Conservation (phyloP, 2,329 filamentous ascomycete species). For the Fusarium nurragi region DNA sequence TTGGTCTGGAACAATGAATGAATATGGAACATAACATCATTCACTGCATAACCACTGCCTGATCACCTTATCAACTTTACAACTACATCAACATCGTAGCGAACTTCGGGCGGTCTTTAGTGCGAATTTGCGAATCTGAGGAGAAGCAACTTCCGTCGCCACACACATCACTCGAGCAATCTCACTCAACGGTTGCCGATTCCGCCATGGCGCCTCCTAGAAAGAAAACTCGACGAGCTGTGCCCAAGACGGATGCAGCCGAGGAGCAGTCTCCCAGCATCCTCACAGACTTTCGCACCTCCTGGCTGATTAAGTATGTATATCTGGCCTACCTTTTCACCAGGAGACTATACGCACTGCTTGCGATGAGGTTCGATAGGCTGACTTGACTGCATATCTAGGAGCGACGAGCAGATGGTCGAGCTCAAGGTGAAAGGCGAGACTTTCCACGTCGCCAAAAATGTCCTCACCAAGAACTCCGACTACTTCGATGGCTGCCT, state of each 20-base stretch:
- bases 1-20: no score
- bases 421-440: slow-evolving; percentile 46
- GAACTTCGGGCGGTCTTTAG: not conserved
- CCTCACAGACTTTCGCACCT: slow-evolving; percentile 46
- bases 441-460: slow-evolving; percentile 45
- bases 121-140: not conserved
- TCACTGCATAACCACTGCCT: not conserved
- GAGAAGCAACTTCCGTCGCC: not conserved
- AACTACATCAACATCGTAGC: not conserved
- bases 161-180: not conserved
- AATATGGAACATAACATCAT: no score
- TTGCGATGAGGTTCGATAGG: not conserved
- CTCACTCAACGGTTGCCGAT: not conserved
- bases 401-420: slow-evolving; percentile 45
- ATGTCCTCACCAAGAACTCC: slow-evolving; percentile 46
- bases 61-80: not conserved
- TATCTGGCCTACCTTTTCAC: not conserved
- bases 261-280: slow-evolving; percentile 40
- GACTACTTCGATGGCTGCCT: slow-evolving; percentile 49
- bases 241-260: slow-evolving; percentile 24
- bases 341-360: not conserved
- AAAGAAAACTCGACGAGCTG: slow-evolving; percentile 34
- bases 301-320: slow-evolving; percentile 50
- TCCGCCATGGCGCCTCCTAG: slow-evolving; percentile 26
- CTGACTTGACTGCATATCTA: slow-evolving; percentile 22